Evolutionary conservation across 164 flowering plant species (phyloP).

Genomic region (Aristolochia californica): DNA sequence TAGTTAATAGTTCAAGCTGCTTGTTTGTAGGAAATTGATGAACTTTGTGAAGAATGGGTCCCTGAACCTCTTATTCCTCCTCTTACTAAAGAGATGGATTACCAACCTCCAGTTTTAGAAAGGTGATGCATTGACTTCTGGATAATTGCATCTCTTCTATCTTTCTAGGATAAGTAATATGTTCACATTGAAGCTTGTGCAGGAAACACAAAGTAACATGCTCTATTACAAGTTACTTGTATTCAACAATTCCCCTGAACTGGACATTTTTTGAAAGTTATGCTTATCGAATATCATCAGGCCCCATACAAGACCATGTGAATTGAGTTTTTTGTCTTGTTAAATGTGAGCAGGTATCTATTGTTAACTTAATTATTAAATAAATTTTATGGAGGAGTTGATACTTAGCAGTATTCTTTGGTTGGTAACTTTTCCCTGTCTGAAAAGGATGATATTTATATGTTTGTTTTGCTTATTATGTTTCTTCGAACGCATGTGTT

Average conservation of each 20-base stretch:
- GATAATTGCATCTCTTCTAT: background rate
- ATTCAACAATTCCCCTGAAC: background rate
- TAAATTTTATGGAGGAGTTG: too few relatives aligned
- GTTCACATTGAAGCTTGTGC: background rate
- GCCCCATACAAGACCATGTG: background rate
- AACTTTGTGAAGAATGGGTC: constrained; percentile 94
- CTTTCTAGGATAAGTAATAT: background rate
- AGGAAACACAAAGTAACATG: background rate
- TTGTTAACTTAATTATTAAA: too few relatives aligned
- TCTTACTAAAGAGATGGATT: constrained; percentile 48
- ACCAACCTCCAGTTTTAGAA: constrained; percentile 69
- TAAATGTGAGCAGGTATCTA: too few relatives aligned
- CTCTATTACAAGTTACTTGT: background rate
- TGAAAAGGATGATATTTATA: too few relatives aligned
- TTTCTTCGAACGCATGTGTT: too few relatives aligned
- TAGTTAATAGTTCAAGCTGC: too few relatives aligned
- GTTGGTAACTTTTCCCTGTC: too few relatives aligned
- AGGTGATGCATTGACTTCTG: constrained; percentile 29
- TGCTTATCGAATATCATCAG: too few relatives aligned
- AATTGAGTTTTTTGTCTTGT: background rate
- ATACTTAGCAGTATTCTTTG: too few relatives aligned
- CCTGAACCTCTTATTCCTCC: constrained; percentile 86
- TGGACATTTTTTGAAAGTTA: too few relatives aligned
- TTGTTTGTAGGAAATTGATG: constrained; percentile 70
- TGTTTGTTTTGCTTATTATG: too few relatives aligned